Evolutionary conservation across 441 rosid genomes (phyloP).

Genomic region (Euphorbia schlechtendalii): DNA sequence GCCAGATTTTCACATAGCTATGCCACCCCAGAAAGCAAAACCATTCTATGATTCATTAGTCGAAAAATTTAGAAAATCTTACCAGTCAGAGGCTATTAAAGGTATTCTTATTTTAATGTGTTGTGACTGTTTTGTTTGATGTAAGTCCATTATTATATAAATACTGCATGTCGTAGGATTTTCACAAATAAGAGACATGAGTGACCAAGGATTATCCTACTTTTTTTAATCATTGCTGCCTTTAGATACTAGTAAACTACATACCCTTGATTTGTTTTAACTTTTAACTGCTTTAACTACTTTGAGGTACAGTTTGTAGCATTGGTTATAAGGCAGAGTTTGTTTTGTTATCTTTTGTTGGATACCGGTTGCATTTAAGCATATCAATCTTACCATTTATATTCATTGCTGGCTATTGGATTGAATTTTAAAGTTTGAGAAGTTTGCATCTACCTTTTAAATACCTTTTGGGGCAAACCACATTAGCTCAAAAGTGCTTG

Average conservation of each 20-base stretch:
- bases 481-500: not conserved
- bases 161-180: not conserved
- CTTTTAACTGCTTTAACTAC: not conserved
- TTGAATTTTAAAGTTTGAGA: not conserved
- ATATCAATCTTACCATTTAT: not conserved
- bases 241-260: not conserved
- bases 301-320: not conserved
- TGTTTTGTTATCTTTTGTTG: not conserved
- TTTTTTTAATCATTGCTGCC: not conserved
- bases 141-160: not conserved
- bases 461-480: not conserved
- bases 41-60: slow-evolving; percentile 64
- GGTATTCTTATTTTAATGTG: slow-evolving; percentile 30
- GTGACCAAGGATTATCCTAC: not conserved
- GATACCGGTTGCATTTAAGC: not conserved
- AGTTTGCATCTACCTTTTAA: not conserved
- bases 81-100: slow-evolving; percentile 50
- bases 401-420: not conserved
- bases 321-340: too few species aligned
- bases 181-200: not conserved
- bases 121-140: not conserved
- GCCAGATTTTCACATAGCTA: slow-evolving; percentile 88
- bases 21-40: slow-evolving; percentile 84
- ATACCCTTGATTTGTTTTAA: not conserved
- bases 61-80: slow-evolving; percentile 51